These are phyloP conservation scores for Coprinopsis sp. DNA, from an alignment of 768 basidiomycete genomes.

Conservation along the genomic window DNA sequence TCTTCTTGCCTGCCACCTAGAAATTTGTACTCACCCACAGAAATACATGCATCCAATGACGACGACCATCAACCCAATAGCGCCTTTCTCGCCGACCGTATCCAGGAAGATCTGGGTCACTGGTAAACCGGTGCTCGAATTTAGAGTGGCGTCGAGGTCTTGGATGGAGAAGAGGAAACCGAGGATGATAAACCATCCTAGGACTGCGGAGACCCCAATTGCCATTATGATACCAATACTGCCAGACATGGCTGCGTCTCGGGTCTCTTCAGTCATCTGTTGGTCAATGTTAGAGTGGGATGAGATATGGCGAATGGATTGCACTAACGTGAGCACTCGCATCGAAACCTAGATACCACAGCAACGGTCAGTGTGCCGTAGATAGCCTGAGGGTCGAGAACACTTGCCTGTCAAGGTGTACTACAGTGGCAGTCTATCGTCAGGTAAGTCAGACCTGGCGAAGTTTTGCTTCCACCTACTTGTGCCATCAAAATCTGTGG, in stretches of 20 bases:
- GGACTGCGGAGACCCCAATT: slow-evolving; percentile 64
- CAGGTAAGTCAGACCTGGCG: background rate
- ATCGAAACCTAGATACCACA: slow-evolving; percentile 52
- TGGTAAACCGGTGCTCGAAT: slow-evolving; percentile 56
- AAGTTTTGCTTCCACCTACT: slow-evolving; percentile 19
- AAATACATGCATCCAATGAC: slow-evolving; percentile 72
- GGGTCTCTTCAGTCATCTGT: slow-evolving; percentile 83
- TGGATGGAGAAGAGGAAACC: slow-evolving; percentile 76
- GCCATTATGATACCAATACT: slow-evolving; percentile 66
- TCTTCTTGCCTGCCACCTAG: background rate
- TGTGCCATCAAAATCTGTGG: slow-evolving; percentile 64
- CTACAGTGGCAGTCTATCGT: slow-evolving; percentile 15
- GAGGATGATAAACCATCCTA: slow-evolving; percentile 73
- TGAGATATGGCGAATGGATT: background rate
- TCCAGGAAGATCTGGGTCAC: slow-evolving; percentile 78
- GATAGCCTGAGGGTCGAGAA: background rate
- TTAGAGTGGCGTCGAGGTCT: slow-evolving; percentile 52
- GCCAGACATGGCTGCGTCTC: slow-evolving; percentile 62
- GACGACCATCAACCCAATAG: slow-evolving; percentile 69
- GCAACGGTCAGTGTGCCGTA: background rate
- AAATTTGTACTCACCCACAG: slow-evolving; percentile 46
- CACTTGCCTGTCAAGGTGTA: slow-evolving; percentile 64
- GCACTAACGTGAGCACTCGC: slow-evolving; percentile 60
- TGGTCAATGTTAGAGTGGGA: too few species aligned
- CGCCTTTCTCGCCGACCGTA: slow-evolving; percentile 68